These are phyloP conservation scores for Hansenula sp. DNA, from an alignment of 1,139 yeast species.

Conservation along the genomic window DNA sequence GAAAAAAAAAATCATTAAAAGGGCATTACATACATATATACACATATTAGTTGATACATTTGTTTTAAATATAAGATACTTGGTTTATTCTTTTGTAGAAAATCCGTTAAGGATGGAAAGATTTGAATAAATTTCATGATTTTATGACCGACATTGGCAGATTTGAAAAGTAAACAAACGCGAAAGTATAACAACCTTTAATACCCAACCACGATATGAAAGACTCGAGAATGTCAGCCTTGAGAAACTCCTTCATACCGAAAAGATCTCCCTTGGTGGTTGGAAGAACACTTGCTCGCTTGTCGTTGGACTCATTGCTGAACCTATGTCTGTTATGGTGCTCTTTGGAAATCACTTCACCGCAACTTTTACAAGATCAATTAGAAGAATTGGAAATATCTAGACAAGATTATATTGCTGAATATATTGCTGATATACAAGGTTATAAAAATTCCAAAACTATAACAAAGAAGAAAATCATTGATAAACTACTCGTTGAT, in stretches of 20 bases:
- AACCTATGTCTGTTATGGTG: conserved; percentile 24
- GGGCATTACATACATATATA: not conserved
- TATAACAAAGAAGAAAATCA: conserved; percentile 38
- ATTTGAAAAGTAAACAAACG: too few relatives aligned
- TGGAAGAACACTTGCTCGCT: conserved; percentile 13
- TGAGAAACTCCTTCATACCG: conserved; percentile 20
- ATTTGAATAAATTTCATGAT: too few relatives aligned
- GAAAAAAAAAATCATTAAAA: too few relatives aligned
- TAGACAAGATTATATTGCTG: conserved; percentile 9
- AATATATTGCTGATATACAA: conserved; percentile 8
- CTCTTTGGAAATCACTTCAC: conserved; percentile 18
- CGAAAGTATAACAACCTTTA: not conserved
- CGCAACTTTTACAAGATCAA: conserved; percentile 14
- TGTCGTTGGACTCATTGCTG: conserved; percentile 17
- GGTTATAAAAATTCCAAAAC: conserved; percentile 6
- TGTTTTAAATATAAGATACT: too few relatives aligned
- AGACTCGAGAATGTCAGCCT: conserved; percentile 8
- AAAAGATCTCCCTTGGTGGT: conserved; percentile 9
- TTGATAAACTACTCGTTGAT: conserved; percentile 48
- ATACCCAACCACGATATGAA: not conserved
- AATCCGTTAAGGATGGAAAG: too few relatives aligned
- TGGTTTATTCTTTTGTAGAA: too few relatives aligned
- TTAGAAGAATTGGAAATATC: conserved; percentile 8
- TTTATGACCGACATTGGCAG: too few relatives aligned
- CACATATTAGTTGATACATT: not conserved